Evolutionary conservation across 352 stramenopile species (phyloP).

Genomic region (Phytophthora pini): DNA sequence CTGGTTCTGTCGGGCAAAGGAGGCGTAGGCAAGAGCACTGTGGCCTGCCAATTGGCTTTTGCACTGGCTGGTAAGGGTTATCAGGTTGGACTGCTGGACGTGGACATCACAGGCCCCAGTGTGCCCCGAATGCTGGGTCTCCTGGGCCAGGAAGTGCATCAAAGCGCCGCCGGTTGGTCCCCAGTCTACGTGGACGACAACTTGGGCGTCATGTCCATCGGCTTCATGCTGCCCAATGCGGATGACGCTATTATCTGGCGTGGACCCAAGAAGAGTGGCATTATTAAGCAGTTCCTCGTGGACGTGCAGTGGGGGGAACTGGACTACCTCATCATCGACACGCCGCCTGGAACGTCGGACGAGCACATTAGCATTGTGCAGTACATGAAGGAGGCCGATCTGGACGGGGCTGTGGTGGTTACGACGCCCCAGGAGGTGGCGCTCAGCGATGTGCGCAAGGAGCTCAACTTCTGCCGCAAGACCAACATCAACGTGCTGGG

Average conservation of each 20-base stretch:
- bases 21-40: constrained; percentile 99
- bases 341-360: constrained; percentile 98
- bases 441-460: constrained; percentile 99
- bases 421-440: constrained; percentile 99
- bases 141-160: constrained; percentile 95
- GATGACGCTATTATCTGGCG: constrained; percentile 99
- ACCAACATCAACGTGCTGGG: constrained; percentile 85
- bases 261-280: constrained; percentile 99
- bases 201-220: constrained; percentile 99
- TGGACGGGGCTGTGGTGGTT: constrained; percentile 98
- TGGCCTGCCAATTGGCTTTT: constrained; percentile 98
- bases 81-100: constrained; percentile 97
- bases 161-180: constrained; percentile 98
- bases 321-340: constrained; percentile 99
- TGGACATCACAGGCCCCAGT: constrained; percentile 99
- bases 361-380: constrained; percentile 99
- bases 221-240: constrained; percentile 97
- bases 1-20: constrained; percentile 99
- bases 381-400: constrained; percentile 97
- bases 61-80: constrained; percentile 94
- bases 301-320: constrained; percentile 99
- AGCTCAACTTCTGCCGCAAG: constrained; percentile 99
- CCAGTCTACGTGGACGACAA: constrained; percentile 99
- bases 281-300: constrained; percentile 99
- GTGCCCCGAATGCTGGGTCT: constrained; percentile 98